These are phyloP conservation scores for Notholithocarpus densiflorus DNA, from an alignment of 306 rosid species.

Conservation along the genomic window DNA sequence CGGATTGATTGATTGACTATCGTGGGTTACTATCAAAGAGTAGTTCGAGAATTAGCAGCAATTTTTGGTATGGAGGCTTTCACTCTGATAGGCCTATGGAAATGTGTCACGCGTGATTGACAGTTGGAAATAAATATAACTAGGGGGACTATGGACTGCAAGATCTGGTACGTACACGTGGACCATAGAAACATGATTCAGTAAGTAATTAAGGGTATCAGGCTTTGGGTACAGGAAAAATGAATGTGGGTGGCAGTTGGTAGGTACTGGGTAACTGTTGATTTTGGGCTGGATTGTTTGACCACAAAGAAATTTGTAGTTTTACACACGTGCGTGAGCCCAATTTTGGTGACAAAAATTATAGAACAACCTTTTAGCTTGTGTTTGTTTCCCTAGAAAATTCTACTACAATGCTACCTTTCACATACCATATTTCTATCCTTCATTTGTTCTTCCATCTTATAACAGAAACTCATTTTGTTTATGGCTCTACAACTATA, in stretches of 20 bases:
- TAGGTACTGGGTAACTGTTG: constrained; percentile 18
- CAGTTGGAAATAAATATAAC: not conserved
- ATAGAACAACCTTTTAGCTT: not conserved
- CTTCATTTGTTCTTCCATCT: too few species aligned
- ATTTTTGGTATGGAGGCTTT: not conserved
- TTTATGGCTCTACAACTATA: too few species aligned
- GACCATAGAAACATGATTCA: not conserved
- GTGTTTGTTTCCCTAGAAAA: not conserved
- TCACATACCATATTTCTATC: too few species aligned
- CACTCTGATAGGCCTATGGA: not conserved
- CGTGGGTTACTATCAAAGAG: not conserved
- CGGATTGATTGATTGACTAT: not conserved
- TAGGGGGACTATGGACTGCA: not conserved
- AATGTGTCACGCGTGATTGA: constrained; percentile 6
- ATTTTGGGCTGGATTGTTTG: not conserved
- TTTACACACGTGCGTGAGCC: not conserved
- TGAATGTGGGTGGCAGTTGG: constrained; percentile 25
- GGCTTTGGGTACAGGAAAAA: not conserved
- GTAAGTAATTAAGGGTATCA: constrained; percentile 9
- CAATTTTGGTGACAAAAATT: not conserved
- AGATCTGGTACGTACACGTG: constrained; percentile 29
- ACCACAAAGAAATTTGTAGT: not conserved
- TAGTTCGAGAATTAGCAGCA: not conserved
- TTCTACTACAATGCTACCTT: too few species aligned
- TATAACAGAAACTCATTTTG: too few species aligned